Percentiles rank a stretch among this genome's conserved stretches.
These are phyloP conservation scores for Hippophae tibetana DNA, from an alignment of 306 rosid genomes.

Conservation along the genomic window DNA sequence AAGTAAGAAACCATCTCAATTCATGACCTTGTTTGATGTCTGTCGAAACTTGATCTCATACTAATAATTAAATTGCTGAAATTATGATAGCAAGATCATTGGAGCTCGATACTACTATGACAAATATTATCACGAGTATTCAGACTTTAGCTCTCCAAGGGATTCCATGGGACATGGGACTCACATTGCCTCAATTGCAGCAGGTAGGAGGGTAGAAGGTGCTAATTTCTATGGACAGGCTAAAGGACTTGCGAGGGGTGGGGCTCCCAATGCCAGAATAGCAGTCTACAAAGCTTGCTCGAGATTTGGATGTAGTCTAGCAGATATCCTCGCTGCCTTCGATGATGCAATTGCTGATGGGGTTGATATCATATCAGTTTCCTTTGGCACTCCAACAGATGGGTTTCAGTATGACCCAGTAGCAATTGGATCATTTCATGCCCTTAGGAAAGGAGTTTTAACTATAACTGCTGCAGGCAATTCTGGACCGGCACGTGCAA, in stretches of 20 bases:
- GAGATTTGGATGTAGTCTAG: constrained; percentile 8
- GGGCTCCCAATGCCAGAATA: constrained; percentile 19
- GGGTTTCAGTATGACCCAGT: background rate
- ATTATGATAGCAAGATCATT: constrained; percentile 10
- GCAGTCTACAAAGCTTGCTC: constrained; percentile 28
- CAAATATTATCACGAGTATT: background rate
- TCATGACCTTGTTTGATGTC: background rate
- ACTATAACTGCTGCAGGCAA: constrained; percentile 24
- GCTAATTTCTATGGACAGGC: constrained; percentile 20
- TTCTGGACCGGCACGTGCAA: constrained; percentile 1
- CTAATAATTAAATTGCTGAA: background rate
- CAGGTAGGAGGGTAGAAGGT: constrained; percentile 15
- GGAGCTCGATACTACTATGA: constrained; percentile 13
- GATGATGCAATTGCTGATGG: constrained; percentile 32
- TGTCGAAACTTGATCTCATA: background rate
- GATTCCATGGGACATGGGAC: constrained; percentile 21
- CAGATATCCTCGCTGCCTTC: constrained; percentile 19
- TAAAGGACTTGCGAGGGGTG: constrained; percentile 19
- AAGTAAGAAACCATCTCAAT: constrained; percentile 7
- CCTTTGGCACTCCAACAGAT: background rate
- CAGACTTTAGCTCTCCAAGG: constrained; percentile 2
- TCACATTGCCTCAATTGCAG: constrained; percentile 23
- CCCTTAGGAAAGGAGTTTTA: constrained; percentile 21
- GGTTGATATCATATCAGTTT: constrained; percentile 16
- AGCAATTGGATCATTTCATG: constrained; percentile 24